Evolutionary conservation across 495 filamentous ascomycete species (phyloP).

Genomic region (Penicilliopsis zonata): DNA sequence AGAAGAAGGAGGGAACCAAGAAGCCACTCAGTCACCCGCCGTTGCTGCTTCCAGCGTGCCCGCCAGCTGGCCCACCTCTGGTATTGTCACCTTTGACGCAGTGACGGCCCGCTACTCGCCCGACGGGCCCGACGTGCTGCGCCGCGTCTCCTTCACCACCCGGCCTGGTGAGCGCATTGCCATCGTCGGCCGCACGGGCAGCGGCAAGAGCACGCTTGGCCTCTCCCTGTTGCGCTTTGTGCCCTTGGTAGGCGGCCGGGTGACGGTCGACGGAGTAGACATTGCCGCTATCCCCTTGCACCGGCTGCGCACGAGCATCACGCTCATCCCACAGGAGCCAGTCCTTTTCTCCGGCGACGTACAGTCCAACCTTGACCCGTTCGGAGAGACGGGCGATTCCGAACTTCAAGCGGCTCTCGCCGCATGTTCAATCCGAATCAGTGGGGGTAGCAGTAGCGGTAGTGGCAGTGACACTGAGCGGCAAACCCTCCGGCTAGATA

Average conservation of each 20-base stretch:
- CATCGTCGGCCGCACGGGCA: conserved; percentile 51
- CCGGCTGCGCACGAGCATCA: conserved; percentile 41
- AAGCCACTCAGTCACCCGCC: conserved; percentile 25
- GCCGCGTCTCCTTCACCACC: conserved; percentile 36
- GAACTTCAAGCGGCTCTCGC: conserved; percentile 33
- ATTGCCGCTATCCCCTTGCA: conserved; percentile 38
- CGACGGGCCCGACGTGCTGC: conserved; percentile 36
- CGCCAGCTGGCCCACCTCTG: conserved; percentile 32
- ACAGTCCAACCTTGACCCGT: conserved; percentile 43
- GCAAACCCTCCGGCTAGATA: conserved; percentile 14
- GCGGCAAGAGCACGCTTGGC: conserved; percentile 49
- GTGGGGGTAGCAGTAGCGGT: conserved; percentile 5
- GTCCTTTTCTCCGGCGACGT: conserved; percentile 45
- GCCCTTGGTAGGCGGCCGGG: conserved; percentile 27
- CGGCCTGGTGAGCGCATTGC: conserved; percentile 41
- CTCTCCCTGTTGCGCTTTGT: conserved; percentile 43
- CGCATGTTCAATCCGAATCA: conserved; percentile 34
- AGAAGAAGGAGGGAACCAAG: conserved; percentile 14
- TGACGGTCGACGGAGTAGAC: conserved; percentile 43
- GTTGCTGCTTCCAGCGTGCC: no score
- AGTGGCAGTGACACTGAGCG: conserved; percentile 7
- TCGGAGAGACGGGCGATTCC: conserved; percentile 28
- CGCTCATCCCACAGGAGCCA: conserved; percentile 51
- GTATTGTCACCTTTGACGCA: conserved; percentile 34
- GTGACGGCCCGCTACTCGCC: conserved; percentile 36